Percentiles rank a stretch among this genome's conserved stretches.
phyloP scores from a whole-genome alignment of 116 monocot species.

The Cymodocea nodosa region DNA sequence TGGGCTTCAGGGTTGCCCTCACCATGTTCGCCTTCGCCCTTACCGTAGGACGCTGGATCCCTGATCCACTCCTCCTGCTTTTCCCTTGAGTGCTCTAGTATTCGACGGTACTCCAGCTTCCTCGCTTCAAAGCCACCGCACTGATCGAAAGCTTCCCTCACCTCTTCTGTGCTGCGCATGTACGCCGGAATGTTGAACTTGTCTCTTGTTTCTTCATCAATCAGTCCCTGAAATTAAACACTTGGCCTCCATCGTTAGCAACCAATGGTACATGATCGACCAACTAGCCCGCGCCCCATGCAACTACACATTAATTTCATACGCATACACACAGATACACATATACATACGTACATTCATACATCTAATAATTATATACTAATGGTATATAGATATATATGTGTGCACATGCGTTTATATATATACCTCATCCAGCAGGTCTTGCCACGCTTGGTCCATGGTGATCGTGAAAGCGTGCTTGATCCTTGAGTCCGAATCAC shows the following conservation, averaged over 20 bases:
- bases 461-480: slow-evolving; percentile 52
- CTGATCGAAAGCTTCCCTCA: slow-evolving; percentile 26
- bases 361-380: too few relatives aligned
- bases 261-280: too few relatives aligned
- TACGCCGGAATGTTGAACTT: slow-evolving; percentile 56
- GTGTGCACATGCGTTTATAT: neutral
- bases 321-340: too few relatives aligned
- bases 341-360: too few relatives aligned
- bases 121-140: slow-evolving; percentile 32
- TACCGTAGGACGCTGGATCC: slow-evolving; percentile 35
- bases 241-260: too few relatives aligned
- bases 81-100: slow-evolving; percentile 42
- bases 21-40: slow-evolving; percentile 31
- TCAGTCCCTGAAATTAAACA: slow-evolving; percentile 23
- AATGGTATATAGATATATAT: neutral
- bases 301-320: too few relatives aligned
- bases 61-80: slow-evolving; percentile 36
- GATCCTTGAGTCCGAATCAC: slow-evolving; percentile 43
- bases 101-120: slow-evolving; percentile 23
- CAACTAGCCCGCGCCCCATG: too few relatives aligned
- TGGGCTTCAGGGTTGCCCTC: slow-evolving; percentile 30
- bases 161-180: slow-evolving; percentile 52
- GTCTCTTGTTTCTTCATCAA: slow-evolving; percentile 41
- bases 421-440: slow-evolving; percentile 37
- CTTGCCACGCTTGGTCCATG: slow-evolving; percentile 58